phyloP scores from a whole-genome alignment of 2,329 filamentous ascomycete genomes.

The Dendryphion nanum region DNA sequence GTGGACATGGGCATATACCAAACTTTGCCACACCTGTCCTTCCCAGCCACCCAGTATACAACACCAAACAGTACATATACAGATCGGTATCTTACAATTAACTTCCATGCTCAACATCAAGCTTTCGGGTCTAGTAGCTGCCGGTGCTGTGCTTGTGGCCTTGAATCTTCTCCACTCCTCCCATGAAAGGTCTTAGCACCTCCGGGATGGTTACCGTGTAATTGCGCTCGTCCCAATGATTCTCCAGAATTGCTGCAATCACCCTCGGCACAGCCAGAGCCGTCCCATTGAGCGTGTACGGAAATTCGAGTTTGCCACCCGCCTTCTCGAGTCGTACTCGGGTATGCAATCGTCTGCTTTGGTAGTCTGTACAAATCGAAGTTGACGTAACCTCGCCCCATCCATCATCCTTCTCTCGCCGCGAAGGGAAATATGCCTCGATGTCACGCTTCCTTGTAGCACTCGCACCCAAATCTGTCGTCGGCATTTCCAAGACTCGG shows the following conservation, averaged over 20 bases:
- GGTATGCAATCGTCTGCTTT: conserved; percentile 78
- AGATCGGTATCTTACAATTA: no score
- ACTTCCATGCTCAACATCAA: not conserved
- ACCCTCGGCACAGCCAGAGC: conserved; percentile 89
- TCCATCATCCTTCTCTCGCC: conserved; percentile 63
- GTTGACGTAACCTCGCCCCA: conserved; percentile 94
- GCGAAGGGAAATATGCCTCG: conserved; percentile 88
- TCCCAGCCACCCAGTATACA: no score
- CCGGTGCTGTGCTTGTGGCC: conserved; percentile 18
- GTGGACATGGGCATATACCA: no score
- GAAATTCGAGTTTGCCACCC: conserved; percentile 64
- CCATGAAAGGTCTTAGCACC: conserved; percentile 82
- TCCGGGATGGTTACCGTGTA: conserved; percentile 72
- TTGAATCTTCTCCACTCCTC: conserved; percentile 41
- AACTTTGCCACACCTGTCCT: no score
- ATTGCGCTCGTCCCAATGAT: conserved; percentile 75
- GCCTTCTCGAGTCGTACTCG: conserved; percentile 56
- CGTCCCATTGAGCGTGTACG: conserved; percentile 91
- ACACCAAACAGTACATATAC: no score
- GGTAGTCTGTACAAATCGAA: conserved; percentile 93
- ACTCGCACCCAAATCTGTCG: conserved; percentile 82
- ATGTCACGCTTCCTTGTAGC: conserved; percentile 88
- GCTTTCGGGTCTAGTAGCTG: conserved; percentile 8
- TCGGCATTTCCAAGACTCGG: conserved; percentile 90
- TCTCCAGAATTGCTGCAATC: conserved; percentile 84